Evolutionary conservation across 192 early-diverging fungal genomes (phyloP), one percentile per base, ranked within the genome.

Genomic region (Haplosporangium gracile): DNA sequence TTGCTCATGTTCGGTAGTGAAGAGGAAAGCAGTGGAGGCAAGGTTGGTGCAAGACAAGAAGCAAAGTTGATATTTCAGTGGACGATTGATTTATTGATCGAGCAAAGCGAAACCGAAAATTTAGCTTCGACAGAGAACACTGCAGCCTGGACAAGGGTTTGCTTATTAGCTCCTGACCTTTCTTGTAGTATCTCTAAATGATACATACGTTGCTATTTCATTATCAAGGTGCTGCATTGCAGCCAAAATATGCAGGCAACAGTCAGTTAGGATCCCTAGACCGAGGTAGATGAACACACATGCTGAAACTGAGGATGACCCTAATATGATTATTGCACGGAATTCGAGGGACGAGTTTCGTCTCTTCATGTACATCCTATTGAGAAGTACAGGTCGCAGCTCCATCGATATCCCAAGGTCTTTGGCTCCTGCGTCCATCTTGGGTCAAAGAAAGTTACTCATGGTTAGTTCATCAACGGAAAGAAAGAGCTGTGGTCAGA

Each of bases 1-100:
- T 63, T 79, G 53, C 26, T 79, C 77, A 79, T 79, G 77, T 63
- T 72, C 24, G 38, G 40, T 32, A 32, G 63, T 68, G 43, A n/a
- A n/a, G 24, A 45, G 57, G 38, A 47, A 51, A 47, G 65, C 11
- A 32, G 75, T 47, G 65, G 75, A 13, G 65, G 75, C 42, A 26
- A 74, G 72, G 72, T 47, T 53, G 72, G 72, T 74, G 72, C 55
- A 51, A 74, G 49, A 5, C 72, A 74, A 74, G 43, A 74, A 51
- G 26, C 2, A 39, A 70, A 70, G 10, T 51, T 34, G 8, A 36
- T 10, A 53, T 43, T 74, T 40, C 47, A 15, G 72, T 74, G 60
- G 29, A 65, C 22, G 63, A 68, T 29, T 68, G 63, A 68, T 68
- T 32, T 68, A 68, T 68, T 68, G 26, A 34, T 68, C 24, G 29